Percentiles rank a stretch among this genome's conserved stretches.
Conservation (phyloP, 352 stramenopile genomes). For the Pilasporangium apinafurcum region DNA sequence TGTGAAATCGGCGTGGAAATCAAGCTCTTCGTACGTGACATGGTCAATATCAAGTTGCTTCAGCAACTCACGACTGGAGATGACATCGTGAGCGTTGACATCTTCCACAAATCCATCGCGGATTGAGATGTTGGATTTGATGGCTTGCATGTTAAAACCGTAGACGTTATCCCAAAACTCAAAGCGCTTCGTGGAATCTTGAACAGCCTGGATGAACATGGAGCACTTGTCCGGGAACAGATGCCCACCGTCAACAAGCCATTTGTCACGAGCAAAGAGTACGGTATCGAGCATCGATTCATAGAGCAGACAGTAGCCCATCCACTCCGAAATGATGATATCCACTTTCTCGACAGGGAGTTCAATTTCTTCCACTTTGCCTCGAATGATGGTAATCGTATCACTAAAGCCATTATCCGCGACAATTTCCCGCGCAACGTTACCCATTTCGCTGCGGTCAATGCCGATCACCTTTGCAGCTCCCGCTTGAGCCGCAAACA, state of each 20-base stretch:
- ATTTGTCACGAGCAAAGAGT: constrained; percentile 95
- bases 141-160: constrained; percentile 97
- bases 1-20: constrained; percentile 90
- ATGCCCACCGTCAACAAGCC: constrained; percentile 89
- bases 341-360: constrained; percentile 93
- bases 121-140: constrained; percentile 93
- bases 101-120: constrained; percentile 96
- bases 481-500: constrained; percentile 94
- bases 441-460: constrained; percentile 93
- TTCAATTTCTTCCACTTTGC: constrained; percentile 94
- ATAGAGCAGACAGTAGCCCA: constrained; percentile 98
- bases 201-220: constrained; percentile 88
- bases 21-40: constrained; percentile 92
- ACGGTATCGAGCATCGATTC: constrained; percentile 98
- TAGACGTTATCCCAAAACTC: constrained; percentile 98
- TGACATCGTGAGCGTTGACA: constrained; percentile 82
- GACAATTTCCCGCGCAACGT: constrained; percentile 94
- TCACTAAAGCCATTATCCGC: constrained; percentile 88
- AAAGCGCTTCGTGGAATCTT: constrained; percentile 61
- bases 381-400: constrained; percentile 92
- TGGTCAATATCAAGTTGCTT: constrained; percentile 85
- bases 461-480: constrained; percentile 92
- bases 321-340: constrained; percentile 99
- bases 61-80: constrained; percentile 85
- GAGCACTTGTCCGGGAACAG: constrained; percentile 97